A percentile compares a stretch with the other conserved stretches of the same genome.
phyloP scores from a whole-genome alignment of 225 moss, liverwort and hornwort genomes.

The Neckera pumila region DNA sequence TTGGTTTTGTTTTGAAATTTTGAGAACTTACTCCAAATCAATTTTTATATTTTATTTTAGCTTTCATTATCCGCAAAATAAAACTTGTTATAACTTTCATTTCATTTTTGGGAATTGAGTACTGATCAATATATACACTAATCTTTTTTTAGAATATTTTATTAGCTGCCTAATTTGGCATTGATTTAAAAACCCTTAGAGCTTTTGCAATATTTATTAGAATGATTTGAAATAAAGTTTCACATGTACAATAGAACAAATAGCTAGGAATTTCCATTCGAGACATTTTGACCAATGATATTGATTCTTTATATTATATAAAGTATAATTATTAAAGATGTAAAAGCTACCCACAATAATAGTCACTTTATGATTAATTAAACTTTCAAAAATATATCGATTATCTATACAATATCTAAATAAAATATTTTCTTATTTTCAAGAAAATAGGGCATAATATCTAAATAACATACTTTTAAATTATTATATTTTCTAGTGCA shows the following conservation, averaged over 20 bases:
- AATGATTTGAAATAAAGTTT: background rate
- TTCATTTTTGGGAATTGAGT: background rate
- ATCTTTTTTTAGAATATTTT: background rate
- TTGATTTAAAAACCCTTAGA: background rate
- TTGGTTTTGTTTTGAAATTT: background rate
- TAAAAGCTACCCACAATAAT: no score
- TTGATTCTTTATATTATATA: background rate
- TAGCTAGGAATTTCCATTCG: rapidly evolving
- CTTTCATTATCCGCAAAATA: background rate
- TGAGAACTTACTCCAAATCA: background rate
- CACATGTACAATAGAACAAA: background rate
- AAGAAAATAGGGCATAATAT: background rate
- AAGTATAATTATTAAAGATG: background rate
- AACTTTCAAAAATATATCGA: background rate
- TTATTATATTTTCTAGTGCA: background rate
- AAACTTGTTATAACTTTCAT: background rate
- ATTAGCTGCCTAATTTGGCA: rapidly evolving
- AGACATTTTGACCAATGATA: background rate
- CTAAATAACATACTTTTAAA: background rate
- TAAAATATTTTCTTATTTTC: background rate
- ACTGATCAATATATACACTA: background rate
- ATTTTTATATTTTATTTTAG: background rate
- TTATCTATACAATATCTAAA: background rate
- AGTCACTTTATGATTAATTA: rapidly evolving
- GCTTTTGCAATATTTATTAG: background rate